Percentiles rank a stretch among this genome's conserved stretches.
Evolutionary conservation across 345 rosid species (phyloP).

Genomic region (Abelmoschus esculentus): DNA sequence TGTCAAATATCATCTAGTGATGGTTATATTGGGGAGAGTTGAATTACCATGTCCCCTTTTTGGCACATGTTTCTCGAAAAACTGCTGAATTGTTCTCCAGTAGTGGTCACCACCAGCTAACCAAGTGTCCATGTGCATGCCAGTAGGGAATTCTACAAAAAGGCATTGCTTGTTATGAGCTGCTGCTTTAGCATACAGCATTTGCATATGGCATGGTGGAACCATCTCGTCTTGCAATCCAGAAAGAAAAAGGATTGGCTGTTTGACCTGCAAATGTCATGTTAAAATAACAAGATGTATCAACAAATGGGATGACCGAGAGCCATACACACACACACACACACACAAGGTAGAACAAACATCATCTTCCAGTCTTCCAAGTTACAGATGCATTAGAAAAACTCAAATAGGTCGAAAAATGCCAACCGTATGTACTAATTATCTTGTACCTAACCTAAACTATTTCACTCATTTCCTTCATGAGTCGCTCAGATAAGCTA

Average conservation of each 20-base stretch:
- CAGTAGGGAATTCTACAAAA: slow-evolving; percentile 80
- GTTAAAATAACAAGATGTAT: slow-evolving; percentile 9
- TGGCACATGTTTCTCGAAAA: slow-evolving; percentile 52
- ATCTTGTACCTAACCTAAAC: neutral
- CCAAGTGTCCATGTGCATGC: slow-evolving; percentile 99
- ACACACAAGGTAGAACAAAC: neutral
- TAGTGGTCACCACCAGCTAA: slow-evolving; percentile 80
- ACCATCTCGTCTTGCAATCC: slow-evolving; percentile 99
- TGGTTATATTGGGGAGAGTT: slow-evolving; percentile 7
- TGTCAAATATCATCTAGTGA: neutral
- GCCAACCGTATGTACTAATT: neutral
- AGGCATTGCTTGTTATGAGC: slow-evolving; percentile 56
- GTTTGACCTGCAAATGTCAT: slow-evolving; percentile 56
- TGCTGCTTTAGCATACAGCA: slow-evolving; percentile 90
- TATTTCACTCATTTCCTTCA: neutral
- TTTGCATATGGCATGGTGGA: slow-evolving; percentile 84
- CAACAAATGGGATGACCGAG: neutral
- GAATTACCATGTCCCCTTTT: slow-evolving; percentile 23
- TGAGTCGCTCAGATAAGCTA: neutral
- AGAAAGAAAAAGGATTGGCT: slow-evolving; percentile 88
- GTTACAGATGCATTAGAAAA: neutral
- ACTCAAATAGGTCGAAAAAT: neutral
- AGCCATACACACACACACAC: neutral
- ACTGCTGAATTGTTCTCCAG: slow-evolving; percentile 61
- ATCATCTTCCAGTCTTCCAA: neutral